These are phyloP conservation scores for Pyrus bretschneideri DNA, from an alignment of 306 rosid species.

Conservation along the genomic window DNA sequence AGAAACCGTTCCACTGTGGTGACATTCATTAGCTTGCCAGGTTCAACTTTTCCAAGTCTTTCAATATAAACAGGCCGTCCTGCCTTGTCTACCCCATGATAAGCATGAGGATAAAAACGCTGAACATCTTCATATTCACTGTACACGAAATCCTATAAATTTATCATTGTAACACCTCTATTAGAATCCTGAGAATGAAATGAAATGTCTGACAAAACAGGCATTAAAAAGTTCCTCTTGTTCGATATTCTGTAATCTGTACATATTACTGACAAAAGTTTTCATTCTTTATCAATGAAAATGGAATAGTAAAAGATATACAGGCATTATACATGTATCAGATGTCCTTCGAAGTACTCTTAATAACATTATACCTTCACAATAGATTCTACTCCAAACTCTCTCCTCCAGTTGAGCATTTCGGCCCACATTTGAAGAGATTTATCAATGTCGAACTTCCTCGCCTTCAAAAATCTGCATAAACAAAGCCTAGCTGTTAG, in stretches of 20 bases:
- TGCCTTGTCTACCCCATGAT: slow-evolving; percentile 91
- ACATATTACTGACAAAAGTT: not conserved
- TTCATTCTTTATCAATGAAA: not conserved
- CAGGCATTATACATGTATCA: slow-evolving; percentile 13
- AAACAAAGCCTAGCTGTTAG: slow-evolving; percentile 15
- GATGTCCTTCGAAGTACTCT: slow-evolving; percentile 1
- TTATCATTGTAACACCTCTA: not conserved
- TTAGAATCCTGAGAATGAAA: not conserved
- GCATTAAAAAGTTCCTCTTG: not conserved
- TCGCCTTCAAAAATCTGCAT: slow-evolving; percentile 87
- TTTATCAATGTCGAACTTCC: slow-evolving; percentile 85
- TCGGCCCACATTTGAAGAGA: slow-evolving; percentile 84
- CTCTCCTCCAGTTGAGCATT: slow-evolving; percentile 93
- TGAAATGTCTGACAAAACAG: not conserved
- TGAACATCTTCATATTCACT: slow-evolving; percentile 79
- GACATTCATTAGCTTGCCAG: slow-evolving; percentile 70
- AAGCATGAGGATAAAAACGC: slow-evolving; percentile 82
- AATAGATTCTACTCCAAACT: slow-evolving; percentile 57
- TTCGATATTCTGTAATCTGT: not conserved
- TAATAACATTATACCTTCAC: slow-evolving; percentile 47
- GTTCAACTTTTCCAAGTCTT: slow-evolving; percentile 87
- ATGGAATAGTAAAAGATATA: not conserved
- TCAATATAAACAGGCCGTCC: slow-evolving; percentile 93
- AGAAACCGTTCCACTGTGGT: slow-evolving; percentile 81
- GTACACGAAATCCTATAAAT: slow-evolving; percentile 60